Conservation (phyloP, 495 filamentous ascomycete species). For the Hyaloscypha variabilis region DNA sequence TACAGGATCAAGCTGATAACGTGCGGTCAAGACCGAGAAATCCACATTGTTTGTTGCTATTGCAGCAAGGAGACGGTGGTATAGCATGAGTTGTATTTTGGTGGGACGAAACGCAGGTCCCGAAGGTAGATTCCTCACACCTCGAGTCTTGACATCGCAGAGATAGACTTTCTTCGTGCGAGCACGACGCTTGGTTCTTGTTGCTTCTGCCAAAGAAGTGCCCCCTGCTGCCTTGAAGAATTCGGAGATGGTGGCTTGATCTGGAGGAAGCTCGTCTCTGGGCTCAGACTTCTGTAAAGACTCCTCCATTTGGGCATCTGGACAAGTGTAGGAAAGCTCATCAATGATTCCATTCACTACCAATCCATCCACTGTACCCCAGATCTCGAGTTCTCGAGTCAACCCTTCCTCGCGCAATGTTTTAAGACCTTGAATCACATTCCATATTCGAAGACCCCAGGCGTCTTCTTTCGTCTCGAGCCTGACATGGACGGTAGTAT, state of each 20-base stretch:
- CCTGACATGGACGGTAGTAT: conserved; percentile 71
- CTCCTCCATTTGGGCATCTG: conserved; percentile 68
- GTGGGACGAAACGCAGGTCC: conserved; percentile 74
- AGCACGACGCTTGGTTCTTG: conserved; percentile 21
- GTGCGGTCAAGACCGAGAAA: conserved; percentile 63
- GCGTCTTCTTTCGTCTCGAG: conserved; percentile 77
- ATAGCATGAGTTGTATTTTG: conserved; percentile 85
- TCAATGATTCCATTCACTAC: conserved; percentile 91
- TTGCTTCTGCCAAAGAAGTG: conserved; percentile 18
- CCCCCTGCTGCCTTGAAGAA: conserved; percentile 25
- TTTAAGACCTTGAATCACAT: conserved; percentile 83
- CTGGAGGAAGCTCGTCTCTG: conserved; percentile 40
- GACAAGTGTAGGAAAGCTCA: conserved; percentile 76
- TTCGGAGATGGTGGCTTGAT: conserved; percentile 52
- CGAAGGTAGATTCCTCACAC: conserved; percentile 59
- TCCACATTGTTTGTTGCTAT: conserved; percentile 74
- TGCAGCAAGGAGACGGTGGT: conserved; percentile 80
- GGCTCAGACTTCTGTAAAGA: conserved; percentile 53
- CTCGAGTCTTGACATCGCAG: conserved; percentile 87
- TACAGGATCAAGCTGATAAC: conserved; percentile 67
- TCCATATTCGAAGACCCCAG: conserved; percentile 87
- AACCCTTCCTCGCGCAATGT: conserved; percentile 75
- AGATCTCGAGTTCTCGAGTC: conserved; percentile 91
- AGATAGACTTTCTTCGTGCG: conserved; percentile 60
- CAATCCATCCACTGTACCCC: conserved; percentile 82